A percentile compares a stretch with the other conserved stretches of the same genome.
phyloP scores from a whole-genome alignment of 106 monocot species.

The Dendrobium officinale region DNA sequence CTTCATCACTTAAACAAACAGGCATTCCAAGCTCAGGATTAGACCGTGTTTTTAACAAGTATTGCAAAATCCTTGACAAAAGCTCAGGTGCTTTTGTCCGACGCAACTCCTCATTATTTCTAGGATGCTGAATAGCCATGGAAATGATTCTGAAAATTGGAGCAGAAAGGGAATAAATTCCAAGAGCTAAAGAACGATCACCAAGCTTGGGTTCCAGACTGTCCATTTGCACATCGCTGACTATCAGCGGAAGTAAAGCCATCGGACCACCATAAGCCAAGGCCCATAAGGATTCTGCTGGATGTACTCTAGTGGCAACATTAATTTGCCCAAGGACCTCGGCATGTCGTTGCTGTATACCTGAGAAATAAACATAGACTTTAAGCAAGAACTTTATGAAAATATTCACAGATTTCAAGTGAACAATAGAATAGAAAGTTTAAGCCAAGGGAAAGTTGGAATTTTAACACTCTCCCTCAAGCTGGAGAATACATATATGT shows the following conservation, averaged over 20 bases:
- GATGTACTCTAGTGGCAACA: constrained; percentile 67
- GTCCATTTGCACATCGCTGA: constrained; percentile 70
- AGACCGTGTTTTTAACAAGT: constrained; percentile 51
- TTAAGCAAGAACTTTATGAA: constrained; percentile 7
- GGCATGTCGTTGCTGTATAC: constrained; percentile 66
- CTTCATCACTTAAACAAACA: constrained; percentile 57
- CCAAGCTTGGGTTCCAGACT: constrained; percentile 63
- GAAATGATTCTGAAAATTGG: constrained; percentile 91
- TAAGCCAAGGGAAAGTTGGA: background rate
- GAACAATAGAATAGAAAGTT: background rate
- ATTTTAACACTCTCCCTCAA: no score
- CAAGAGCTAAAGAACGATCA: constrained; percentile 43
- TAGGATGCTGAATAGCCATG: constrained; percentile 66
- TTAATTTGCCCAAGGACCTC: constrained; percentile 93
- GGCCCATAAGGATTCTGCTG: constrained; percentile 84
- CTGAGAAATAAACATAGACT: constrained; percentile 25
- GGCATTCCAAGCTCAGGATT: constrained; percentile 33
- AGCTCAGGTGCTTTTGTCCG: constrained; percentile 65
- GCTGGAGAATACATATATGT: no score
- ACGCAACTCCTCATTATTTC: constrained; percentile 84
- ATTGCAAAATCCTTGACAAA: constrained; percentile 72
- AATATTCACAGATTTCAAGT: background rate
- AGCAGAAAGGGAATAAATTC: constrained; percentile 71
- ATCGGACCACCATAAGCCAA: constrained; percentile 88
- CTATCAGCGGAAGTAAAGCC: constrained; percentile 81